Evolutionary conservation across 768 basidiomycete species (phyloP).

Genomic region (Mycena kentingensis): DNA sequence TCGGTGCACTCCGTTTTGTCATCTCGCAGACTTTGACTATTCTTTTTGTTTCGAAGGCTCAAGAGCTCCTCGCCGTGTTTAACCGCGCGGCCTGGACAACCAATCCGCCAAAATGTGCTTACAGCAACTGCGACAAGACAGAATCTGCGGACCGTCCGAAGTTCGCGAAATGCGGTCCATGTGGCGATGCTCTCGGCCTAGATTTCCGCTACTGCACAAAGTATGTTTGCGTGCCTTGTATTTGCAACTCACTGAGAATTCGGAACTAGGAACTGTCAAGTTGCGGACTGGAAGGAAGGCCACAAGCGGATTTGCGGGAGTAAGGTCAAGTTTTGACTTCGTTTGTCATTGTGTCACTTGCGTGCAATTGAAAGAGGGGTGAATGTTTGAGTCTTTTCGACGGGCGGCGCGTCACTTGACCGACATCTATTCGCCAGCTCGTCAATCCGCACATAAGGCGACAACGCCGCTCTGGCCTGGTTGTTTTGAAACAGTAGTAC

Average conservation of each 20-base stretch:
- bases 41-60: background rate
- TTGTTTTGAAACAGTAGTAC: too few relatives aligned
- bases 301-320: background rate
- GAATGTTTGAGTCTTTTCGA: too few relatives aligned
- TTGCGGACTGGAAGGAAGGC: background rate
- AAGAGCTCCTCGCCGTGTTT: background rate
- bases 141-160: background rate
- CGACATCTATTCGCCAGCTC: too few relatives aligned
- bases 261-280: background rate
- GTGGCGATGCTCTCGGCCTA: background rate
- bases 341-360: conserved; percentile 6
- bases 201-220: background rate
- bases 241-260: background rate
- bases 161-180: background rate
- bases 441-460: too few relatives aligned
- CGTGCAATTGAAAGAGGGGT: too few relatives aligned
- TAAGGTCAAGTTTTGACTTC: background rate
- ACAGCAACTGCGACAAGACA: background rate
- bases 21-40: background rate
- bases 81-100: background rate
- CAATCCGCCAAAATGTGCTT: background rate
- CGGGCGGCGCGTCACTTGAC: too few relatives aligned
- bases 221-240: background rate
- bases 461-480: too few relatives aligned
- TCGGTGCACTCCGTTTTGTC: background rate